Percentiles rank a stretch among this genome's conserved stretches.
Conservation (phyloP, 148 eudicot genomes). For the Vaccinium corymbosum region DNA sequence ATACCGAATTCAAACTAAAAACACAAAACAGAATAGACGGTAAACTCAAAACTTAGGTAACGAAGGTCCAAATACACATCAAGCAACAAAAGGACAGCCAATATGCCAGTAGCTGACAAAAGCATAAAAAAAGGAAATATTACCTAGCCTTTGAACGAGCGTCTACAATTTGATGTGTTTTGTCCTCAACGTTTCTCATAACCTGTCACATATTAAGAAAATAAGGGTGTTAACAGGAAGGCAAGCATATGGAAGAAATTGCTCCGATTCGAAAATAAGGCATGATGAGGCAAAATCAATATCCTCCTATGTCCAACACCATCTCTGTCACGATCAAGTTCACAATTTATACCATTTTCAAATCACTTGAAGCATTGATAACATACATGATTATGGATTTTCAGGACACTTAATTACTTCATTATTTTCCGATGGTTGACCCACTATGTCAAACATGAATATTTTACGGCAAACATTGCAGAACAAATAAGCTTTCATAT, state of each 20-base stretch:
- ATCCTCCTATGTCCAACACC: background rate
- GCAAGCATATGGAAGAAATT: background rate
- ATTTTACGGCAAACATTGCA: background rate
- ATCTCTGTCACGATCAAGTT: background rate
- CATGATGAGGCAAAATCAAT: background rate
- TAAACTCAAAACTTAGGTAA: background rate
- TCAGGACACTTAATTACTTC: background rate
- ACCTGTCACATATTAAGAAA: conserved; percentile 43
- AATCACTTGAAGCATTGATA: background rate
- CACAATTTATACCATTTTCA: background rate
- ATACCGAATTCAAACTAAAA: background rate
- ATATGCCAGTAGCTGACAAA: background rate
- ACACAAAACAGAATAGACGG: background rate
- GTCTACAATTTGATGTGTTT: conserved; percentile 67
- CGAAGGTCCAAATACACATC: background rate
- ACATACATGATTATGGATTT: background rate
- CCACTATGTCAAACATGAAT: conserved; percentile 2
- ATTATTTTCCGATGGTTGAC: background rate
- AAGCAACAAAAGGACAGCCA: background rate
- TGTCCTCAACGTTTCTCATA: conserved; percentile 61
- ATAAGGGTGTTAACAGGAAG: background rate
- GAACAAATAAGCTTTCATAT: background rate
- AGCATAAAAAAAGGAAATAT: background rate
- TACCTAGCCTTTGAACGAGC: conserved; percentile 95
- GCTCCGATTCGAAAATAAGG: background rate